Evolutionary conservation across 495 filamentous ascomycete genomes (phyloP), one percentile per base, ranked within the genome.

Genomic region (Xylaria curta): DNA sequence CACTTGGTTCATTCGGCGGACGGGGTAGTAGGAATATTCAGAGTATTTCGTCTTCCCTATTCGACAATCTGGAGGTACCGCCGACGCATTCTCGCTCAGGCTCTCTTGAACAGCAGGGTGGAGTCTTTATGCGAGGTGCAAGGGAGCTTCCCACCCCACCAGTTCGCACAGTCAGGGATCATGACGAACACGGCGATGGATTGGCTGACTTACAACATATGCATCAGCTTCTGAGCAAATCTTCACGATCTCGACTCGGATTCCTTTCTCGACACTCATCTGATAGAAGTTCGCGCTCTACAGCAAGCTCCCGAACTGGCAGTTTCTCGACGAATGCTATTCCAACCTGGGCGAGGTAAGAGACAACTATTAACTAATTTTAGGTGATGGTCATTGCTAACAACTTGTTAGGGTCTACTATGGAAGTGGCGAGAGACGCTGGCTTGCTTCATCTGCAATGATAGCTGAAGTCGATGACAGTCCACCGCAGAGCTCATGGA

Each of bases 261-360:
- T 76, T 81, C 40, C 81, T 83, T 54, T 80, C 81, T n/a, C 80
- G 81, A 66, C 77, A 79, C 72, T 75, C 81, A 21, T 82, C 82
- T 12, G 84, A 84, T 62, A 79, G 83, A 42, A 84, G 83, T 74
- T 80, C 87, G 67, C 82, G 85, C 66, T 86, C 87, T 19, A 78
- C 79, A 60, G 60, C 75, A 26, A 85, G 84, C 80, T 84, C 86
- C 26, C 81, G 86, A 40, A 71, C 81, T 47, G 85, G 85, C 72
- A 91, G 87, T 65, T 84, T 92, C 46, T 85, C 88, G 44, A 63
- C 81, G 0, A 82, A 80, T 68, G 83, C 87, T 38, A 87, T 93
- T 61, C 90, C 90, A n/a, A 80, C 85, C 46, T 92, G 90, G 90
- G 90, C 89, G 66, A 85, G 82, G 83, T 86, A 81, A 79, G 62